These are phyloP conservation scores for Colletotrichum neosansevieriae DNA, from an alignment of 2,329 filamentous ascomycete genomes.

Conservation along the genomic window DNA sequence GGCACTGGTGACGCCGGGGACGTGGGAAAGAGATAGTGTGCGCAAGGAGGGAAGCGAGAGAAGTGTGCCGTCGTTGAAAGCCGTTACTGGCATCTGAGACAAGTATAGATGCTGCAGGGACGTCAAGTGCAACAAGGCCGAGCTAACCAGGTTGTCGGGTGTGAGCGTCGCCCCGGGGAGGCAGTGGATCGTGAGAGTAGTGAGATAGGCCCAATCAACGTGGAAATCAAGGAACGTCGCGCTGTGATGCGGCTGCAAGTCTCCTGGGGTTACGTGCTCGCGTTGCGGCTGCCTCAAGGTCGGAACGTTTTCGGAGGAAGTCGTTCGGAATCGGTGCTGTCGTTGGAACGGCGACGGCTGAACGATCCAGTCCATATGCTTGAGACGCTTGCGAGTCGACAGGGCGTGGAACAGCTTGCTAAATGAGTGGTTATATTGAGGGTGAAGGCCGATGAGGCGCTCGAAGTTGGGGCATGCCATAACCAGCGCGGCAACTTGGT, in stretches of 20 bases:
- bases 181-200: conserved; percentile 70
- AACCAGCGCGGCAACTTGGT: conserved; percentile 69
- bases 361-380: conserved; percentile 71
- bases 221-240: conserved; percentile 64
- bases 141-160: conserved; percentile 64
- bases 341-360: conserved; percentile 54
- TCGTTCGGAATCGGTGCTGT: conserved; percentile 47
- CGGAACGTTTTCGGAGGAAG: conserved; percentile 23
- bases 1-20: conserved; percentile 66
- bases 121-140: conserved; percentile 63
- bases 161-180: conserved; percentile 66
- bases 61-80: conserved; percentile 69
- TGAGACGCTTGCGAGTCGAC: conserved; percentile 66
- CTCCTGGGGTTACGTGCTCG: conserved; percentile 47
- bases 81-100: conserved; percentile 65
- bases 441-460: conserved; percentile 65
- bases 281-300: conserved; percentile 16
- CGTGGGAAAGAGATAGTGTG: conserved; percentile 66
- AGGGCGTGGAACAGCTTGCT: conserved; percentile 70
- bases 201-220: conserved; percentile 66
- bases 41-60: conserved; percentile 66
- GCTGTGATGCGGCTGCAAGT: conserved; percentile 57
- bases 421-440: conserved; percentile 67
- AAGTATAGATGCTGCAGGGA: conserved; percentile 70
- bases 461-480: conserved; percentile 76